phyloP scores from a whole-genome alignment of 1,284 basidiomycete genomes.

The Xanthoconium separans region DNA sequence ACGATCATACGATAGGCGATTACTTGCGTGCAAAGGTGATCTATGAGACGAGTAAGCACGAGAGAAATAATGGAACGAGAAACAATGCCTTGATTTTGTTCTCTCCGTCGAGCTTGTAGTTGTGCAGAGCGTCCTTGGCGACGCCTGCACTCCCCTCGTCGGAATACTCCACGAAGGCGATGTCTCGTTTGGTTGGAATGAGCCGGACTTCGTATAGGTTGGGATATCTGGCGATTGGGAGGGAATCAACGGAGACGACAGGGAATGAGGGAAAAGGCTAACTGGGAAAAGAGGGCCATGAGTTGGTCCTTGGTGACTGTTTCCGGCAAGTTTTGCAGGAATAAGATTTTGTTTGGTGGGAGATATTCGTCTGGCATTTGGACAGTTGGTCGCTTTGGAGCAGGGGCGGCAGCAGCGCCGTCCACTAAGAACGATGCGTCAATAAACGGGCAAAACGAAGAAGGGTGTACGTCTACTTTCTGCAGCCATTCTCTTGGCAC shows the following conservation, averaged over 20 bases:
- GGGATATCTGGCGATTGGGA: slow-evolving; percentile 62
- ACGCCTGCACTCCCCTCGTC: slow-evolving; percentile 88
- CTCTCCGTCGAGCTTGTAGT: slow-evolving; percentile 93
- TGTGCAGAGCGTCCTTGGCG: slow-evolving; percentile 93
- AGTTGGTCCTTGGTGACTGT: slow-evolving; percentile 88
- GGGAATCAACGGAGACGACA: slow-evolving; percentile 6
- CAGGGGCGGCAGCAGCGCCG: slow-evolving; percentile 61
- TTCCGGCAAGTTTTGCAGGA: slow-evolving; percentile 96
- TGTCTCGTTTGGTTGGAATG: slow-evolving; percentile 93
- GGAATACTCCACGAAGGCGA: slow-evolving; percentile 93
- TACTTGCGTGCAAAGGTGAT: slow-evolving; percentile 65
- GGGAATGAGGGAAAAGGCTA: slow-evolving; percentile 18
- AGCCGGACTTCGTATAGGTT: slow-evolving; percentile 94
- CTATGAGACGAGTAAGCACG: slow-evolving; percentile 31
- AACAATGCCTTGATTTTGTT: slow-evolving; percentile 90
- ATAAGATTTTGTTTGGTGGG: slow-evolving; percentile 98
- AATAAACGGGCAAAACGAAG: slow-evolving; percentile 8
- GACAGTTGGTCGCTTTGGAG: slow-evolving; percentile 76
- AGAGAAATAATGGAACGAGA: neutral
- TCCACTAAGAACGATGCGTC: slow-evolving; percentile 57
- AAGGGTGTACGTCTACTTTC: slow-evolving; percentile 52
- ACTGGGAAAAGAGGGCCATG: slow-evolving; percentile 87
- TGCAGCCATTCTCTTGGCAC: slow-evolving; percentile 74
- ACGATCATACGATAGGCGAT: slow-evolving; percentile 28
- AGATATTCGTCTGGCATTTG: slow-evolving; percentile 99